These are phyloP conservation scores for Flagelloscypha sp. DNA, from an alignment of 768 basidiomycete species.

Conservation along the genomic window DNA sequence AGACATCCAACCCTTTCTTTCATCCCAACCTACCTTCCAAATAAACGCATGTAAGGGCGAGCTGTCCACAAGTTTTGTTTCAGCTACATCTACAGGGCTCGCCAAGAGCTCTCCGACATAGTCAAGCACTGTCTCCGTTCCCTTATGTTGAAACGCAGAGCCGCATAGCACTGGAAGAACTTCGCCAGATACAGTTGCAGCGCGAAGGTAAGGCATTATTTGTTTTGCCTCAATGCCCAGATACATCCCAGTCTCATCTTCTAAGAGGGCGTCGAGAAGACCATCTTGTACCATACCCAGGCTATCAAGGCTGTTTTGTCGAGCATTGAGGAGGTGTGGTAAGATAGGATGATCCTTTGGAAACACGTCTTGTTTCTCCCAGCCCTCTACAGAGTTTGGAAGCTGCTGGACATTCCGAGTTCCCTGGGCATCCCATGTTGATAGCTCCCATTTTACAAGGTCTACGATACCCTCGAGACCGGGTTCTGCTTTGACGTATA, in stretches of 20 bases:
- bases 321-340: constrained; percentile 56
- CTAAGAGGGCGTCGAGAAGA: constrained; percentile 66
- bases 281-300: constrained; percentile 75
- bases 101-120: constrained; percentile 76
- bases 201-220: constrained; percentile 59
- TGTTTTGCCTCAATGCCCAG: constrained; percentile 43
- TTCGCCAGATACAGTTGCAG: constrained; percentile 53
- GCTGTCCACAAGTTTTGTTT: constrained; percentile 34
- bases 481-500: constrained; percentile 69
- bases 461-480: constrained; percentile 82
- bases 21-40: constrained; percentile 89
- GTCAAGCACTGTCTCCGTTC: constrained; percentile 74
- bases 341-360: constrained; percentile 58
- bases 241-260: constrained; percentile 52
- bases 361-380: constrained; percentile 36
- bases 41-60: constrained; percentile 58
- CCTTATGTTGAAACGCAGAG: constrained; percentile 72
- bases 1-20: constrained; percentile 83
- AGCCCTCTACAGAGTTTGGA: constrained; percentile 39
- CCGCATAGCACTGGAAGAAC: constrained; percentile 79
- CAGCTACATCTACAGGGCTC: constrained; percentile 60
- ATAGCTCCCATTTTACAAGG: constrained; percentile 76
- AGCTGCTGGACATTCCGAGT: constrained; percentile 35
- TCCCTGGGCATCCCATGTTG: constrained; percentile 61
- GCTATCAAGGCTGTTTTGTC: constrained; percentile 65